A percentile compares a stretch with the other conserved stretches of the same genome.
Conservation (phyloP, 352 stramenopile species). For the Phytophthora pisi region DNA sequence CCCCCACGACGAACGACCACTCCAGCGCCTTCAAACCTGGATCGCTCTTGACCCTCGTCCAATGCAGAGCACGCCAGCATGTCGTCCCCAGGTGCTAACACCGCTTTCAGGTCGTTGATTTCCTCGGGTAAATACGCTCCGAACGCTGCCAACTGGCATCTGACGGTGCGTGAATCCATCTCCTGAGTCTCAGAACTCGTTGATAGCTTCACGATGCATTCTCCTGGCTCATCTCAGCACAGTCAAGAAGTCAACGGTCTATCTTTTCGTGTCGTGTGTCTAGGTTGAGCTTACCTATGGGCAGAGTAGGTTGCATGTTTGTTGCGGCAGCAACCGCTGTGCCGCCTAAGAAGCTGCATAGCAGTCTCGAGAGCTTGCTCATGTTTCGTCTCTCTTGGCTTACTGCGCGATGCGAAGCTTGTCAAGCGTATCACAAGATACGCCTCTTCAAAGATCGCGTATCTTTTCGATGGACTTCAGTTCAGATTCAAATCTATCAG, state of each 20-base stretch:
- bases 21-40: slow-evolving; percentile 11
- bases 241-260: neutral
- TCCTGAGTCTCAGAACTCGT: neutral
- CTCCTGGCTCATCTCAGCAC: slow-evolving; percentile 4
- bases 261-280: no score
- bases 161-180: slow-evolving; percentile 9
- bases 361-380: slow-evolving; percentile 2
- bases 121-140: slow-evolving; percentile 30
- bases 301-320: slow-evolving; percentile 20
- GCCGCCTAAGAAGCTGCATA: slow-evolving; percentile 9
- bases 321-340: neutral
- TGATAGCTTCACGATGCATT: slow-evolving; percentile 7
- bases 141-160: slow-evolving; percentile 43
- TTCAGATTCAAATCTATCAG: slow-evolving; percentile 8
- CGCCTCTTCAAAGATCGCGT: slow-evolving; percentile 30
- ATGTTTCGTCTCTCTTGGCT: slow-evolving; percentile 8
- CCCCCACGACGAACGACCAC: slow-evolving; percentile 43
- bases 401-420: slow-evolving; percentile 12
- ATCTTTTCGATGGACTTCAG: slow-evolving; percentile 9
- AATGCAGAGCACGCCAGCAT: slow-evolving; percentile 33
- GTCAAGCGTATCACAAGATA: slow-evolving; percentile 25
- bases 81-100: slow-evolving; percentile 17
- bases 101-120: slow-evolving; percentile 5
- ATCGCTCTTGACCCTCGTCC: neutral
- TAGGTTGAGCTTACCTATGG: slow-evolving; percentile 14